Percentiles rank a stretch among this genome's conserved stretches.
Evolutionary conservation across 2,329 filamentous ascomycete genomes (phyloP).

Genomic region (Aspergillus felis): DNA sequence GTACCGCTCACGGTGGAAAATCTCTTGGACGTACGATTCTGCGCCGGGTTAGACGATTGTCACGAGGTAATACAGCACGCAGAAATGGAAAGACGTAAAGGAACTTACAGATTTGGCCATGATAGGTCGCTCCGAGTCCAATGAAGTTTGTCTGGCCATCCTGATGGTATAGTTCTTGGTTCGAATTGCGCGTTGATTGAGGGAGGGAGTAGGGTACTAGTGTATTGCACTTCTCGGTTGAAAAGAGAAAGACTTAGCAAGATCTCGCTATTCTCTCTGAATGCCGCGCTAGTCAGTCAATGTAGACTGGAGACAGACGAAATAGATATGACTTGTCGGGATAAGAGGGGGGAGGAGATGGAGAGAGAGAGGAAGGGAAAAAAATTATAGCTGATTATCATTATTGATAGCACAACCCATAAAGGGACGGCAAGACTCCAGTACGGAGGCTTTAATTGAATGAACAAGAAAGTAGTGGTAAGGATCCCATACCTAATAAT

Average conservation of each 20-base stretch:
- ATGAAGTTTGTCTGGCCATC: slow-evolving; percentile 42
- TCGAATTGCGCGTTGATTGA: not conserved
- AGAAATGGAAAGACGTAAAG: not conserved
- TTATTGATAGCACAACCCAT: not conserved
- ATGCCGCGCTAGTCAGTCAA: not conserved
- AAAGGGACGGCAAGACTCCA: not conserved
- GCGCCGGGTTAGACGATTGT: slow-evolving; percentile 15
- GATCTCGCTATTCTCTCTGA: not conserved
- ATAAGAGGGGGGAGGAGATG: not conserved
- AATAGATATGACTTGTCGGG: not conserved
- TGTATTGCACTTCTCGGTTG: not conserved
- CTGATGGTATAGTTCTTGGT: not conserved
- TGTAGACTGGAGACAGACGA: not conserved
- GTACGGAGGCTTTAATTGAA: too few relatives aligned
- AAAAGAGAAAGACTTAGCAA: not conserved
- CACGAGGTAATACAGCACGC: not conserved
- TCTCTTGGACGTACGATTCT: slow-evolving; percentile 50
- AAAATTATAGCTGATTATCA: not conserved
- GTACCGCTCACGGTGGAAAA: slow-evolving; percentile 51
- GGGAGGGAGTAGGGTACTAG: not conserved
- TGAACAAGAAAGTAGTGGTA: not conserved
- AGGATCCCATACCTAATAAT: not conserved
- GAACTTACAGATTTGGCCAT: slow-evolving; percentile 50
- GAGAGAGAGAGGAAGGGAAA: too few relatives aligned
- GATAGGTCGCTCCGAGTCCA: slow-evolving; percentile 54